These are phyloP conservation scores for Exsudoporus frostii DNA, from an alignment of 768 basidiomycete genomes.

Conservation along the genomic window DNA sequence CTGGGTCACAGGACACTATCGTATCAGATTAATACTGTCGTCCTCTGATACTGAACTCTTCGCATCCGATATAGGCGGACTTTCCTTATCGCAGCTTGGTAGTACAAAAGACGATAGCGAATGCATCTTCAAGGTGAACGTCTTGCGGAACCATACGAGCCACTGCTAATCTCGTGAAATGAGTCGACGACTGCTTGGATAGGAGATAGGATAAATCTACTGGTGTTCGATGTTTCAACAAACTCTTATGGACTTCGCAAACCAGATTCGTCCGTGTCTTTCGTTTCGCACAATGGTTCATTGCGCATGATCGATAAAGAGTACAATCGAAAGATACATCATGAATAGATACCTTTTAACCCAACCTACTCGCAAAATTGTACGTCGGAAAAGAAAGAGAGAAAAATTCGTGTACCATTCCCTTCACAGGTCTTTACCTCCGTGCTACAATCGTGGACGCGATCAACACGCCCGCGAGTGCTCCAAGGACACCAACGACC, in stretches of 20 bases:
- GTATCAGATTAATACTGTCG: background rate
- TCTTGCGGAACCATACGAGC: too few relatives aligned
- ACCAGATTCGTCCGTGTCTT: background rate
- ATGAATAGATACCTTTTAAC: conserved; percentile 7
- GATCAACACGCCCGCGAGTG: conserved; percentile 57
- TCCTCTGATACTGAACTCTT: background rate
- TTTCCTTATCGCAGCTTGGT: background rate
- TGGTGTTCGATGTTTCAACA: background rate
- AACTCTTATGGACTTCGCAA: background rate
- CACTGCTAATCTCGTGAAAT: too few relatives aligned
- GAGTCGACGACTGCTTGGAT: background rate
- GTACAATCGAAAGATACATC: background rate
- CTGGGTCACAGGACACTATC: background rate
- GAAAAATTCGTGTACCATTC: background rate
- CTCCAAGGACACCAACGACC: conserved; percentile 62
- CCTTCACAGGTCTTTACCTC: conserved; percentile 6
- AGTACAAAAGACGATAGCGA: background rate
- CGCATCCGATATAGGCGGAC: background rate
- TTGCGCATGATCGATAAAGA: background rate
- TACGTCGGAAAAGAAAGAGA: background rate
- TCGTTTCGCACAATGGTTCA: background rate
- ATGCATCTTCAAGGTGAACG: too few relatives aligned
- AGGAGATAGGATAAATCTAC: too few relatives aligned
- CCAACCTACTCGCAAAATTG: background rate
- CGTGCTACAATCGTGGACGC: conserved; percentile 41